phyloP scores from a whole-genome alignment of 441 rosid genomes.

The Biscutella auriculata region DNA sequence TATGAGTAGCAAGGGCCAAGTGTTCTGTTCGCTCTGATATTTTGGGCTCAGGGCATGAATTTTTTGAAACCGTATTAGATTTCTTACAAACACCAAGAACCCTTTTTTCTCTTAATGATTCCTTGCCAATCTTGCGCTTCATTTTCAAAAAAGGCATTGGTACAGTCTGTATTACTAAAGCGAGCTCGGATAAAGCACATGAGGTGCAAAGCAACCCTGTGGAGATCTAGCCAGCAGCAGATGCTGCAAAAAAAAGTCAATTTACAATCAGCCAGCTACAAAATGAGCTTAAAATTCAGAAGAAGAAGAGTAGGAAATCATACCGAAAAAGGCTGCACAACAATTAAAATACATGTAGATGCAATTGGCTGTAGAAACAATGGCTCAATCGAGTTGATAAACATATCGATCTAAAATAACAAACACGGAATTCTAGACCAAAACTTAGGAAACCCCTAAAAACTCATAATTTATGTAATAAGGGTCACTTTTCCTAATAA shows the following conservation, averaged over 20 bases:
- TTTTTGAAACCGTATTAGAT: neutral
- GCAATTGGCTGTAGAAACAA: neutral
- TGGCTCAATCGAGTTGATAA: neutral
- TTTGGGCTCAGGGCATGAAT: constrained; percentile 1
- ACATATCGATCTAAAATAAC: neutral
- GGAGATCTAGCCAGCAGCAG: neutral
- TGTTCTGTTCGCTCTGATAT: constrained; percentile 27
- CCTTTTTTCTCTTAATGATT: neutral
- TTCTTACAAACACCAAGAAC: constrained; percentile 4
- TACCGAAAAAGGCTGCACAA: too few species aligned
- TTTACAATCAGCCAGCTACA: neutral
- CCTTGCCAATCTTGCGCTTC: constrained; percentile 7
- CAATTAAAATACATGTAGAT: neutral
- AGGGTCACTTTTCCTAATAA: too few species aligned
- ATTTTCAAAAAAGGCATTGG: neutral
- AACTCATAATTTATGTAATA: too few species aligned
- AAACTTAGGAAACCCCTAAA: neutral
- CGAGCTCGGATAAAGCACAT: neutral
- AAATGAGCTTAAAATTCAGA: too few species aligned
- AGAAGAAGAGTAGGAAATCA: too few species aligned
- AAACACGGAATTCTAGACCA: neutral
- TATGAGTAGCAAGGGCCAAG: constrained; percentile 16
- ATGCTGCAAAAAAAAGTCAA: neutral
- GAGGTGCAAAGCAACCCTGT: neutral
- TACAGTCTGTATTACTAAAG: neutral